Percentiles rank a stretch among this genome's conserved stretches.
Evolutionary conservation across 148 eudicot genomes (phyloP).

Genomic region (Camellia japonica): DNA sequence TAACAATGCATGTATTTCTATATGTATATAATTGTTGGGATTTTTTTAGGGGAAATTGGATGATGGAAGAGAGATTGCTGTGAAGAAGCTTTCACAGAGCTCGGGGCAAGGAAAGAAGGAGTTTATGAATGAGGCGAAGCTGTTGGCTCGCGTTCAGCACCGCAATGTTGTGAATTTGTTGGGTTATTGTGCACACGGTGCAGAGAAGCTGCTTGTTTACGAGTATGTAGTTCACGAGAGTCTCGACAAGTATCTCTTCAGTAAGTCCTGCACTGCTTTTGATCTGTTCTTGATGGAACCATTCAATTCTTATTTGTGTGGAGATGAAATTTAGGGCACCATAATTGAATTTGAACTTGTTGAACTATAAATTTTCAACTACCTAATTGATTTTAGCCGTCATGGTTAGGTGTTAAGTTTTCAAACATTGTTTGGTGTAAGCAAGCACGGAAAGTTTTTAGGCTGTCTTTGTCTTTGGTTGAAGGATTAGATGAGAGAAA

Average conservation of each 20-base stretch:
- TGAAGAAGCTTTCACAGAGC: slow-evolving; percentile 67
- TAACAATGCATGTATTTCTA: background rate
- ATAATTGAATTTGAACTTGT: background rate
- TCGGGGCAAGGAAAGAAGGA: slow-evolving; percentile 86
- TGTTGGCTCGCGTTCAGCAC: slow-evolving; percentile 82
- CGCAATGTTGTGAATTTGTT: slow-evolving; percentile 85
- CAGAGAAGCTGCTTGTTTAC: slow-evolving; percentile 81
- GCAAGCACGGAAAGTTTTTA: too few species aligned
- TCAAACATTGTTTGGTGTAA: too few species aligned
- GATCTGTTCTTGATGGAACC: background rate
- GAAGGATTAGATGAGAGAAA: too few species aligned
- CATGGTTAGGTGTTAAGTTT: too few species aligned
- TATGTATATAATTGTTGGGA: slow-evolving; percentile 9
- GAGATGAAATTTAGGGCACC: background rate
- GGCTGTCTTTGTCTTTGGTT: too few species aligned
- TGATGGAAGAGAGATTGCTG: slow-evolving; percentile 90
- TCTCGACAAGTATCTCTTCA: slow-evolving; percentile 88
- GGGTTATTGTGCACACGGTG: slow-evolving; percentile 76
- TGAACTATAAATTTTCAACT: too few species aligned
- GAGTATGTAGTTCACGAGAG: slow-evolving; percentile 80
- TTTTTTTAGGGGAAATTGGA: slow-evolving; percentile 62
- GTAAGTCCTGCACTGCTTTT: slow-evolving; percentile 47
- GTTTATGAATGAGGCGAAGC: slow-evolving; percentile 89
- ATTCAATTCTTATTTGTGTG: background rate
- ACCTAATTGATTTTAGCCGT: too few species aligned